Conservation (phyloP, 345 rosid genomes). For the Aquilaria sinensis region DNA sequence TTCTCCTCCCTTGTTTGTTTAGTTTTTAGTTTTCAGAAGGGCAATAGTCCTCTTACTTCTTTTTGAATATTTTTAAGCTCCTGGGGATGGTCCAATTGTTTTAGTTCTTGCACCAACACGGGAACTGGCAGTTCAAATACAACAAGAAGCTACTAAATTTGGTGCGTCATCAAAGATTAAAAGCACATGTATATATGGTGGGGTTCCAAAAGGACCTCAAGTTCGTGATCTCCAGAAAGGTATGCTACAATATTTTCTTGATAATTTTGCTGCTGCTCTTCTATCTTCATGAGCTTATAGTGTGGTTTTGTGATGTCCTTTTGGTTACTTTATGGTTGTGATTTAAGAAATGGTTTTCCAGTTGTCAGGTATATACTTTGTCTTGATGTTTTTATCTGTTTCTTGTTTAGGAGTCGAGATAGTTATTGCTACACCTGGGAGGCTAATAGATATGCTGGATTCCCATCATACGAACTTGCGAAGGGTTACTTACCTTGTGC, state of each 20-base stretch:
- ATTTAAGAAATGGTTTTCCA: constrained; percentile 7
- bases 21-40: neutral
- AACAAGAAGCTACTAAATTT: constrained; percentile 93
- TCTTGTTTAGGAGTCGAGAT: constrained; percentile 74
- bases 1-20: constrained; percentile 4
- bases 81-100: constrained; percentile 97
- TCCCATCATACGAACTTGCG: constrained; percentile 89
- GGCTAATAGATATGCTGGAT: constrained; percentile 98
- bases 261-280: constrained; percentile 30
- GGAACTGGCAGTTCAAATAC: constrained; percentile 99
- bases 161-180: constrained; percentile 95
- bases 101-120: constrained; percentile 99
- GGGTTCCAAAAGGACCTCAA: constrained; percentile 99
- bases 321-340: constrained; percentile 6
- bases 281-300: constrained; percentile 17
- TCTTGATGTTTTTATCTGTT: constrained; percentile 5
- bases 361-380: constrained; percentile 4
- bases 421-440: constrained; percentile 98
- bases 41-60: neutral
- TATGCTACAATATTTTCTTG: constrained; percentile 36
- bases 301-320: constrained; percentile 18
- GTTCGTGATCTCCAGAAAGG: constrained; percentile 99
- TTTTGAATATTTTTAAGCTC: constrained; percentile 44
- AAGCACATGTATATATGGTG: constrained; percentile 94
- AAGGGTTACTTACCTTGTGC: constrained; percentile 92